Evolutionary conservation across 257 asterid species (phyloP).

Genomic region (Hygrophila difformis): DNA sequence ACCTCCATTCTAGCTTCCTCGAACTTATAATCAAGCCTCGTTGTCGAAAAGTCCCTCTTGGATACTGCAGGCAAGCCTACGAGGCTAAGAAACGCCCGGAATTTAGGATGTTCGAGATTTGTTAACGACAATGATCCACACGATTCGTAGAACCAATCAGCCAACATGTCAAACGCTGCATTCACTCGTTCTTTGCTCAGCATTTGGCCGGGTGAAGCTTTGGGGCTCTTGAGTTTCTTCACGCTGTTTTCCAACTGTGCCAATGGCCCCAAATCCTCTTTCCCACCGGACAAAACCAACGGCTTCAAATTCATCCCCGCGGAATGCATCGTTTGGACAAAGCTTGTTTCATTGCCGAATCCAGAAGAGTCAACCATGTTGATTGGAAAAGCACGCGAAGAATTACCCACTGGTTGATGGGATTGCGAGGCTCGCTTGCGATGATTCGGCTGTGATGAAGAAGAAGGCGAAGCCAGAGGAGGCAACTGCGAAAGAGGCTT

Average conservation of each 20-base stretch:
- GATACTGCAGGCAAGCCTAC: slow-evolving; percentile 51
- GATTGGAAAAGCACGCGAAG: background rate
- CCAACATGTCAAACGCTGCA: slow-evolving; percentile 42
- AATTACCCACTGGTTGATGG: slow-evolving; percentile 2
- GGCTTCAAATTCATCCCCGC: slow-evolving; percentile 9
- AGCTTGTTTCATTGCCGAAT: background rate
- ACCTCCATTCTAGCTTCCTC: slow-evolving; percentile 40
- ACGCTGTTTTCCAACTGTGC: slow-evolving; percentile 64
- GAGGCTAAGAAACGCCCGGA: slow-evolving; percentile 51
- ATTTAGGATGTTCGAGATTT: slow-evolving; percentile 58
- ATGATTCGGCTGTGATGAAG: slow-evolving; percentile 39
- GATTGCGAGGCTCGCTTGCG: slow-evolving; percentile 39
- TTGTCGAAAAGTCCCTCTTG: slow-evolving; percentile 34
- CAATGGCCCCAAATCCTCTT: slow-evolving; percentile 59
- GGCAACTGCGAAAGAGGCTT: slow-evolving; percentile 49
- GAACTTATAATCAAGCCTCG: slow-evolving; percentile 50
- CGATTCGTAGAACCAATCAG: slow-evolving; percentile 66
- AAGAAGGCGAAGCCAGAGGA: slow-evolving; percentile 52
- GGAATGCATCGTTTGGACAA: background rate
- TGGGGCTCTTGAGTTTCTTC: slow-evolving; percentile 46
- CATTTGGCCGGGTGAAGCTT: slow-evolving; percentile 35
- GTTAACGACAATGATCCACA: slow-evolving; percentile 51
- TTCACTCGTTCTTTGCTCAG: slow-evolving; percentile 44
- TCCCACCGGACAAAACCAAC: slow-evolving; percentile 50
- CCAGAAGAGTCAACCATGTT: background rate